Evolutionary conservation across 225 moss, liverwort and hornwort genomes (phyloP), one percentile per base, ranked within the genome.

Genomic region (Physcomitrellopsis africana): DNA sequence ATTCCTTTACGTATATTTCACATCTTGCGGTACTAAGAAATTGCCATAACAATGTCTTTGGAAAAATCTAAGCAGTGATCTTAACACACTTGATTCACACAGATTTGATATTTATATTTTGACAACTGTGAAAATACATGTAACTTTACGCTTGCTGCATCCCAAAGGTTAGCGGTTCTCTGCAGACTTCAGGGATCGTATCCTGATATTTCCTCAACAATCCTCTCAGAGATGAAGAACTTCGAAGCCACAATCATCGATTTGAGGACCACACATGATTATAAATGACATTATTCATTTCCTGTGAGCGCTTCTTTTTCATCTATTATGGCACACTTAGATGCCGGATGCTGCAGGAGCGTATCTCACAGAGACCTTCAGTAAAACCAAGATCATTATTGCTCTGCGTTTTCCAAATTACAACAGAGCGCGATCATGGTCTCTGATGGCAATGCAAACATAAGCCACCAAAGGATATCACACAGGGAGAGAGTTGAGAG

Each of bases 241-340:
- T 71, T 59, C 8, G n/a, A 10, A 59, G 59, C 14, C 46, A 10
- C 23, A 22, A 58, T 17, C 23, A 57, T 70, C 41, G n/a, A 63
- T 51, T 41, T 7, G 12, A 52, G 51, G 63, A 51, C 45, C 32
- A 37, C 32, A 48, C 14, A 32, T 29, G 41, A 61, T 41, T 37
- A 37, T 63, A 16, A 51, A 19, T 52, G 22, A 42, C n/a, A 19
- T 51, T 10, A 51, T 74, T 54, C 11, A 44, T 43, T 53, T 61
- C 29, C 47, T 46, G 60, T 18, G 37, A 20, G 20, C 5, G 49
- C 61, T 61, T 37, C 9, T 48, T 61, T 51, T 19, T 51, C 29
- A 61, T 61, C n/a, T 26, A 75, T 27, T 65, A 10, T 26, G 26
- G 20, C 67, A 47, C 48, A 75, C 67, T 67, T 10, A 57, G 48